Base-by-base conservation (phyloP, 2,329 filamentous ascomycete species). In the Ploettnerulaceae sp. region DNA sequence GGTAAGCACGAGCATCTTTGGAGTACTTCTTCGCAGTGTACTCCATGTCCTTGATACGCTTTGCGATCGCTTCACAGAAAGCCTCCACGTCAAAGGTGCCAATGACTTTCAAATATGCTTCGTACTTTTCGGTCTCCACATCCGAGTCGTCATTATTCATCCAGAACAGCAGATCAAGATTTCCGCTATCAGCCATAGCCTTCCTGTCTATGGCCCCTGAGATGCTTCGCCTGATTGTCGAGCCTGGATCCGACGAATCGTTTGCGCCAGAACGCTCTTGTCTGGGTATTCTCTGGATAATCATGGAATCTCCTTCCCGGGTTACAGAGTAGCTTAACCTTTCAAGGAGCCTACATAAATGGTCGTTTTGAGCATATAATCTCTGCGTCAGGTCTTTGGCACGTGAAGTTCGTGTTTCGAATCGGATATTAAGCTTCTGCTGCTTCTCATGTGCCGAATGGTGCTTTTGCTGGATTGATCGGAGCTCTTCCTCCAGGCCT, bases 11-110 rank as follows among this genome's bases (percentile, higher is more conserved):
- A 22, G 87, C 84, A 63, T 98, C 93, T 49, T 88, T 88, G 61
- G 93, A 89, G 73, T 90, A 90, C 68, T 95, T 97, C 47, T 90
- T 86, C 14, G 90, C 90, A 49, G 93, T 84, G 57, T 93, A 84
- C 66, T 98, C 93, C 51, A 94, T 85, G 61, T 98, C 93, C 59
- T 91, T 94, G 60, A 96, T 81, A 11, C 93, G 84, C 60, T 91
- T 93, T 53, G 88, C 84, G 20, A 98, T 76, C 0, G 87, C 83
- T 48, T 97, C 91, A 36, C 82, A 80, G 60, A 95, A 95, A 3
- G 79, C 74, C 51, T 96, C 88, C 37, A 91, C 74, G 61, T 95
- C 87, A 61, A 98, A 93, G 21, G 78, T 77, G 14, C 86, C 81
- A 14, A 95, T 70, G 3, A 81, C 81, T 26, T 79, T 73, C 54